phyloP scores from a whole-genome alignment of 495 filamentous ascomycete genomes.

The Chaetomidium leptoderma region DNA sequence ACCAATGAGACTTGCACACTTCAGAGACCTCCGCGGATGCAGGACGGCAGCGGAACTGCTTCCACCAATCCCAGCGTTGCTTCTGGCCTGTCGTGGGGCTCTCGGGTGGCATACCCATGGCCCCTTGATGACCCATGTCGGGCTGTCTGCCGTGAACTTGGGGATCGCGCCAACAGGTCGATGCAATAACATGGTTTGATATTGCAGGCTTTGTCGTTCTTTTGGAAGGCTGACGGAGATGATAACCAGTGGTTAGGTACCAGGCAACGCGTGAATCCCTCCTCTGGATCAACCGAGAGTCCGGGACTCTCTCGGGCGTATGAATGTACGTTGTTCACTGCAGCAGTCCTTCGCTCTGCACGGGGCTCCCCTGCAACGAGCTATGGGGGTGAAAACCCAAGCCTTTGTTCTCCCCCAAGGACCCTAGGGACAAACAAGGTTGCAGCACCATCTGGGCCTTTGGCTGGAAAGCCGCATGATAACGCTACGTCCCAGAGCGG shows the following conservation, averaged over 20 bases:
- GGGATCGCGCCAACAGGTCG: not conserved
- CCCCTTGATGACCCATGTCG: not conserved
- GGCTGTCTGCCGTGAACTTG: not conserved
- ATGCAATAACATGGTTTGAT: not conserved
- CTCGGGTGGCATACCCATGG: constrained; percentile 3
- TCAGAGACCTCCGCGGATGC: not conserved
- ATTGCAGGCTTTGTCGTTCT: not conserved
- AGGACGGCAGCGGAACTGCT: not conserved
- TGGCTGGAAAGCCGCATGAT: constrained; percentile 1
- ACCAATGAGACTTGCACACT: not conserved
- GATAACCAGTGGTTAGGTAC: too few relatives aligned
- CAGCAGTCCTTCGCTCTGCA: too few relatives aligned
- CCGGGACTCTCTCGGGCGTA: too few relatives aligned
- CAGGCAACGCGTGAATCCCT: too few relatives aligned
- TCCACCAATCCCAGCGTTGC: not conserved
- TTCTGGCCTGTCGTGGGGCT: not conserved
- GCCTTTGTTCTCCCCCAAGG: too few relatives aligned
- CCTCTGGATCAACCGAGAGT: too few relatives aligned
- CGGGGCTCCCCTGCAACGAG: too few relatives aligned
- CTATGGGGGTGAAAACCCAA: too few relatives aligned
- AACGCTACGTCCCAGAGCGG: not conserved
- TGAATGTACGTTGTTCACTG: too few relatives aligned
- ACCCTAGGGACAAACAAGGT: too few relatives aligned
- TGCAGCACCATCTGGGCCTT: not conserved
- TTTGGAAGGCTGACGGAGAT: too few relatives aligned